phyloP scores from a whole-genome alignment of 1,284 basidiomycete species.

The Ganoderma lingzhi region DNA sequence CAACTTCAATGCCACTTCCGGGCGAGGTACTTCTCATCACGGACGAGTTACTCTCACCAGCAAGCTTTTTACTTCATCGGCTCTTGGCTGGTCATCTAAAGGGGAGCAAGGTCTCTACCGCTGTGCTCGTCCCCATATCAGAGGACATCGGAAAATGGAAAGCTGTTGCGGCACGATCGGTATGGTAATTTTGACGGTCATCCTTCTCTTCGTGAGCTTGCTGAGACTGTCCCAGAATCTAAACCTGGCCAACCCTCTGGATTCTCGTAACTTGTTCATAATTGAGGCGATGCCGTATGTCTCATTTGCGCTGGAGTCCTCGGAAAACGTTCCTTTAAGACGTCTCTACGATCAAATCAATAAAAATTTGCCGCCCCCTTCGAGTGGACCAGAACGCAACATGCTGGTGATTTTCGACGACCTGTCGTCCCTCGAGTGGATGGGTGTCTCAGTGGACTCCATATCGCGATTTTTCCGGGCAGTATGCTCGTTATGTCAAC shows the following conservation, averaged over 20 bases:
- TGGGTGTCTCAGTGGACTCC: constrained; percentile 59
- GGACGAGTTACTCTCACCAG: constrained; percentile 71
- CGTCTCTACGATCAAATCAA: constrained; percentile 46
- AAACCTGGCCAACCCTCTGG: constrained; percentile 55
- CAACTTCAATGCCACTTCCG: constrained; percentile 52
- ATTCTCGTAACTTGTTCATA: constrained; percentile 56
- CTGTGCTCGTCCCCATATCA: constrained; percentile 64
- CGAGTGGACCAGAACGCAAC: constrained; percentile 20
- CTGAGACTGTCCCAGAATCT: constrained; percentile 51
- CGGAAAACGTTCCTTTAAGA: constrained; percentile 38
- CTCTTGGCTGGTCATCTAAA: constrained; percentile 61
- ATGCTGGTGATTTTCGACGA: constrained; percentile 72
- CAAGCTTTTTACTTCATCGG: constrained; percentile 70
- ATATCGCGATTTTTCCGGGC: constrained; percentile 65
- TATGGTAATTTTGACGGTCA: constrained; percentile 42
- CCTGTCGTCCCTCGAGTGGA: constrained; percentile 70
- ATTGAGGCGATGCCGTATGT: constrained; percentile 52
- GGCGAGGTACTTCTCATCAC: constrained; percentile 65
- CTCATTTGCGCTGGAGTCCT: constrained; percentile 30
- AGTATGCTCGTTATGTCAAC: constrained; percentile 58
- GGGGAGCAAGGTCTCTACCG: constrained; percentile 45
- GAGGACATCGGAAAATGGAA: constrained; percentile 67
- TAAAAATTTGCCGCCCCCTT: constrained; percentile 25
- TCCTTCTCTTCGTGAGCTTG: constrained; percentile 3
- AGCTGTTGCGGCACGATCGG: constrained; percentile 65